Percentiles rank a stretch among this genome's conserved stretches.
phyloP scores from a whole-genome alignment of 1,284 basidiomycete species.

The Papiliotrema laurentii region DNA sequence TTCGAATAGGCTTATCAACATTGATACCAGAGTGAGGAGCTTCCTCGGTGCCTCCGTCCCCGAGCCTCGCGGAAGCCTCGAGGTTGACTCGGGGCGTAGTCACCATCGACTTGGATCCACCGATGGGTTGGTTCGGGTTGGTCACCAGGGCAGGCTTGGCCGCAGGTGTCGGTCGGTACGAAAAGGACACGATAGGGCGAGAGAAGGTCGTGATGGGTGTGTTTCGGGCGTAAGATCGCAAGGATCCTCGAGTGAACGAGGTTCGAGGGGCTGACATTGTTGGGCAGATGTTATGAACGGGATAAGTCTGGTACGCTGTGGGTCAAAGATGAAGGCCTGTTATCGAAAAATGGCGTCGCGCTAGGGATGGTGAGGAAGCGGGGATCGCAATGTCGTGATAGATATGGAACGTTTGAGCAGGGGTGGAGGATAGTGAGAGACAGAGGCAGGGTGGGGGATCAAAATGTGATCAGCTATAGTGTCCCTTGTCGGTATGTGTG shows the following conservation, averaged over 20 bases:
- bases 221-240: conserved; percentile 8
- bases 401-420: too few relatives aligned
- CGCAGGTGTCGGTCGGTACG: conserved; percentile 5
- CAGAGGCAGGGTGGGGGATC: too few relatives aligned
- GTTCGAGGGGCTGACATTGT: conserved; percentile 25
- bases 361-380: too few relatives aligned
- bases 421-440: too few relatives aligned
- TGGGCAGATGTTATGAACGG: too few relatives aligned
- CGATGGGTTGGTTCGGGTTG: not conserved
- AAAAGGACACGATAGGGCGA: conserved; percentile 11
- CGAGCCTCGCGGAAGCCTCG: conserved; percentile 14
- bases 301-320: too few relatives aligned
- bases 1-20: conserved; percentile 35
- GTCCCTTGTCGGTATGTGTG: too few relatives aligned
- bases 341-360: too few relatives aligned
- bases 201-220: not conserved
- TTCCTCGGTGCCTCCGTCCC: conserved; percentile 37
- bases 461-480: too few relatives aligned
- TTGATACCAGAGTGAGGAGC: conserved; percentile 42
- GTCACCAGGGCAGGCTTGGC: not conserved
- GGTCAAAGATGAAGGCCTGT: too few relatives aligned
- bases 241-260: conserved; percentile 15
- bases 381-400: too few relatives aligned
- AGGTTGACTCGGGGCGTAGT: conserved; percentile 12
- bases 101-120: conserved; percentile 7